A percentile compares a stretch with the other conserved stretches of the same genome.
These are phyloP conservation scores for Candida coquimbonensis DNA, from an alignment of 805 yeast species.

Conservation along the genomic window DNA sequence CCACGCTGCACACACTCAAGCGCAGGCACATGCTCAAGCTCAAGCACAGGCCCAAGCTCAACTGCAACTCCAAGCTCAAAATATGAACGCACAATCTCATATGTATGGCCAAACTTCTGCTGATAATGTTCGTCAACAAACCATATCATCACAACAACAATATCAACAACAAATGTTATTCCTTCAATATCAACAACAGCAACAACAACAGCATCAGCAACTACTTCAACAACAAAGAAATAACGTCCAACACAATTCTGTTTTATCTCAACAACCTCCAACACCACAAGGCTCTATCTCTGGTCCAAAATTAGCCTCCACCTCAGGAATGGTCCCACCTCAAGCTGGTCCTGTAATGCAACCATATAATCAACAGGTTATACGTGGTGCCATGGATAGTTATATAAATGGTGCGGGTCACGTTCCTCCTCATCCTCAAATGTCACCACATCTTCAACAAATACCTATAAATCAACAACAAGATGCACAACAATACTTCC, in stretches of 20 bases:
- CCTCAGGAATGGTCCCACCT: neutral
- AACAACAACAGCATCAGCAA: conserved; percentile 22
- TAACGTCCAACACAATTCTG: neutral
- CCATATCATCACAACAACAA: conserved; percentile 28
- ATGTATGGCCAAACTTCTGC: conserved; percentile 17
- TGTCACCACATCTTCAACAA: conserved; percentile 7
- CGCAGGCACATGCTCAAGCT: conserved; percentile 23
- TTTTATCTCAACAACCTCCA: conserved; percentile 1
- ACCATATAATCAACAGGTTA: neutral
- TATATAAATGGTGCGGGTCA: conserved; percentile 1
- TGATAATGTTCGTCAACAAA: conserved; percentile 9
- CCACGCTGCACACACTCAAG: conserved; percentile 40
- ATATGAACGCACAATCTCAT: conserved; percentile 5
- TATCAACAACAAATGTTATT: conserved; percentile 9
- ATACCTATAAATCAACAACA: conserved; percentile 5
- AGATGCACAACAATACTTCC: conserved; percentile 6
- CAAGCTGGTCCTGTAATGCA: neutral
- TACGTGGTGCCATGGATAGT: neutral
- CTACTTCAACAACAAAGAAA: conserved; percentile 4
- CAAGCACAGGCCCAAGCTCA: conserved; percentile 13
- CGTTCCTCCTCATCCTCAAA: conserved; percentile 1
- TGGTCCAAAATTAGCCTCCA: no score
- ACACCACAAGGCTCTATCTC: neutral
- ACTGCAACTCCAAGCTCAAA: conserved; percentile 12
- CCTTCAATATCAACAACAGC: conserved; percentile 8